phyloP scores from a whole-genome alignment of 768 basidiomycete species.

The Porpolomopsis calyptriformis region DNA sequence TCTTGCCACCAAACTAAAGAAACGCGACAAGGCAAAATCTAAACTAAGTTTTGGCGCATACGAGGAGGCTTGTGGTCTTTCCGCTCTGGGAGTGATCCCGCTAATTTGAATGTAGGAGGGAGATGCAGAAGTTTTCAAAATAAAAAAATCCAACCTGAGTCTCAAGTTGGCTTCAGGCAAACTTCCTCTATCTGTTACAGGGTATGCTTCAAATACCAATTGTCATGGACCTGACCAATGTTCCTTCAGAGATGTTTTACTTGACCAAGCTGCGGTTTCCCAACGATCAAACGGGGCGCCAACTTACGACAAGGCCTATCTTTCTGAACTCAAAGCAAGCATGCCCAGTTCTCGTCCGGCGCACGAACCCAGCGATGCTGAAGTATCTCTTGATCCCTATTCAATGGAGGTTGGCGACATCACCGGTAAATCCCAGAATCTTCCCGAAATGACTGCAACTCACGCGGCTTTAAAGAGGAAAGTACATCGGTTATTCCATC shows the following conservation, averaged over 20 bases:
- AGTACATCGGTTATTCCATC: conserved; percentile 49
- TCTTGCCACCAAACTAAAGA: conserved; percentile 59
- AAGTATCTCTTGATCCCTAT: conserved; percentile 39
- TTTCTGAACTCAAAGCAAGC: conserved; percentile 69
- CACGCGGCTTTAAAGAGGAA: conserved; percentile 17
- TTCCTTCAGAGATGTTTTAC: background rate
- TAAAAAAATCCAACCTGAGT: conserved; percentile 75
- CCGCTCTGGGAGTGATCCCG: conserved; percentile 11
- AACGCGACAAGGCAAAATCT: conserved; percentile 54
- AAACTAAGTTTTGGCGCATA: conserved; percentile 75
- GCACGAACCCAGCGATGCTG: conserved; percentile 37
- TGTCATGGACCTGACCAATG: background rate
- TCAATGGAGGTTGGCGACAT: conserved; percentile 19
- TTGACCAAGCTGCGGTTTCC: conserved; percentile 50
- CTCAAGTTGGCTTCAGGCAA: conserved; percentile 48
- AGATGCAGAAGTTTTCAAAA: conserved; percentile 56
- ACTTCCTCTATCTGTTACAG: conserved; percentile 38
- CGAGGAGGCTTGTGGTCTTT: conserved; percentile 42
- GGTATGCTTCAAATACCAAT: conserved; percentile 1
- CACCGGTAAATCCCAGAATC: conserved; percentile 21
- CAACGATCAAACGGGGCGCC: conserved; percentile 36
- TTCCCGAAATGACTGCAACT: background rate
- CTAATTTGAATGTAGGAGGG: conserved; percentile 32
- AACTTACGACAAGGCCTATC: conserved; percentile 60
- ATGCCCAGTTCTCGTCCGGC: conserved; percentile 49